Conservation (phyloP, 106 monocot genomes). For the Allium cepa region DNA sequence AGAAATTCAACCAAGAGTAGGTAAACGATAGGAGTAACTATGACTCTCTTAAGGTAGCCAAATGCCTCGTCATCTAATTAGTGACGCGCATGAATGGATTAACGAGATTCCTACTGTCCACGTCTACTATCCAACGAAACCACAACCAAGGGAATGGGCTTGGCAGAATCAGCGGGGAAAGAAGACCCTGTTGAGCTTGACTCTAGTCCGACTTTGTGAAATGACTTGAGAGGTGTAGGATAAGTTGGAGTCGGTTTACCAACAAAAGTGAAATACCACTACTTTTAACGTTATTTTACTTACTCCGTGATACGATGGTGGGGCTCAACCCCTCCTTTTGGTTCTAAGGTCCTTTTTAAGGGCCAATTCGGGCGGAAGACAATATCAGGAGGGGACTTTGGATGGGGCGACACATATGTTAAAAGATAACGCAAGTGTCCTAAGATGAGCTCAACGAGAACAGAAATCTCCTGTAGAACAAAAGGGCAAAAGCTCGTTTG, state of each 20-base stretch:
- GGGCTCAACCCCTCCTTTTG: too few relatives aligned
- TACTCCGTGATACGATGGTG: too few relatives aligned
- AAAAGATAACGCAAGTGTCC: constrained; percentile 71
- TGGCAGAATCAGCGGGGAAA: neutral
- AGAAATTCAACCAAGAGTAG: constrained; percentile 70
- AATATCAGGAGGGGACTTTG: constrained; percentile 64
- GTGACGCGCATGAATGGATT: constrained; percentile 54
- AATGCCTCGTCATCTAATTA: constrained; percentile 54
- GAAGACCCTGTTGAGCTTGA: too few relatives aligned
- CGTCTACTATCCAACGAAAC: neutral
- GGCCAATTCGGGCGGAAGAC: constrained; percentile 16
- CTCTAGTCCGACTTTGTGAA: too few relatives aligned
- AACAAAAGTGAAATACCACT: too few relatives aligned
- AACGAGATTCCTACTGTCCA: constrained; percentile 61
- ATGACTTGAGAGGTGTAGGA: too few relatives aligned
- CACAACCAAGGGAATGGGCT: neutral
- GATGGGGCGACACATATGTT: constrained; percentile 57
- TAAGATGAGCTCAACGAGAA: constrained; percentile 82
- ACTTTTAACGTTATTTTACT: too few relatives aligned
- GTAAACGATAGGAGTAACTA: constrained; percentile 56
- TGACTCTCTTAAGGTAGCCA: constrained; percentile 79
- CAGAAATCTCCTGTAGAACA: constrained; percentile 84
- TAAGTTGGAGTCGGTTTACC: too few relatives aligned
- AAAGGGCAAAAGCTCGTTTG: constrained; percentile 90
- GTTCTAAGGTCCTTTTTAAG: too few relatives aligned